Evolutionary conservation across 2,329 filamentous ascomycete species (phyloP).

Genomic region (Diaporthe destruens): DNA sequence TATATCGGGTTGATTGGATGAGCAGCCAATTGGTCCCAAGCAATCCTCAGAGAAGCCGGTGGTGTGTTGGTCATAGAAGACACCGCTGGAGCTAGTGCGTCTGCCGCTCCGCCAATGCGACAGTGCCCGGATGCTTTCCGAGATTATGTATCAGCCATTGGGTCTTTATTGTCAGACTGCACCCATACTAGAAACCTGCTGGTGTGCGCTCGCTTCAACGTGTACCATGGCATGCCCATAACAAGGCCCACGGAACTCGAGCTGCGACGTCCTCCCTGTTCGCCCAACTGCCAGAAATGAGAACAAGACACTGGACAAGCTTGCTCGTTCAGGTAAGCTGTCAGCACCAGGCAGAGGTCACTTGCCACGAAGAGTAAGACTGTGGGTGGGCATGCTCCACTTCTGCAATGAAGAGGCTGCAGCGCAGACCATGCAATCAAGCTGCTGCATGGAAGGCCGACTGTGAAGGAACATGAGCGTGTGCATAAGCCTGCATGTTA

Average conservation of each 20-base stretch:
- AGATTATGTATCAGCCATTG: constrained; percentile 16
- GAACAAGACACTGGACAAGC: not conserved
- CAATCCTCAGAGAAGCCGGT: not conserved
- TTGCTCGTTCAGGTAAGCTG: constrained; percentile 12
- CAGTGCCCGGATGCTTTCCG: constrained; percentile 27
- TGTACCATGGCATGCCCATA: not conserved
- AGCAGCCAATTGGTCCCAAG: constrained; percentile 17
- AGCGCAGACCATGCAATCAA: constrained; percentile 29
- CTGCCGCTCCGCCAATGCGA: constrained; percentile 25
- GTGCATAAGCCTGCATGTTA: constrained; percentile 28
- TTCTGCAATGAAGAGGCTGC: constrained; percentile 21
- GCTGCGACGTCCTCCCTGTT: not conserved
- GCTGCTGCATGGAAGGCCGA: not conserved
- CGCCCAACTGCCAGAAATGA: not conserved
- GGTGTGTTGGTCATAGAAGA: constrained; percentile 4
- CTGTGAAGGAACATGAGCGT: constrained; percentile 17
- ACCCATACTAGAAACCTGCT: constrained; percentile 11
- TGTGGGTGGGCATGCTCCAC: not conserved
- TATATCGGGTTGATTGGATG: constrained; percentile 21
- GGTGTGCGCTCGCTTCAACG: not conserved
- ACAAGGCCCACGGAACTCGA: not conserved
- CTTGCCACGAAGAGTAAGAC: not conserved
- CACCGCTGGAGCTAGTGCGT: constrained; percentile 22
- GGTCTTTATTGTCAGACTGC: constrained; percentile 7
- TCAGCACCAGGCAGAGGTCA: not conserved